Base-by-base conservation (phyloP, 306 rosid species). In the Myrica gale region DNA sequence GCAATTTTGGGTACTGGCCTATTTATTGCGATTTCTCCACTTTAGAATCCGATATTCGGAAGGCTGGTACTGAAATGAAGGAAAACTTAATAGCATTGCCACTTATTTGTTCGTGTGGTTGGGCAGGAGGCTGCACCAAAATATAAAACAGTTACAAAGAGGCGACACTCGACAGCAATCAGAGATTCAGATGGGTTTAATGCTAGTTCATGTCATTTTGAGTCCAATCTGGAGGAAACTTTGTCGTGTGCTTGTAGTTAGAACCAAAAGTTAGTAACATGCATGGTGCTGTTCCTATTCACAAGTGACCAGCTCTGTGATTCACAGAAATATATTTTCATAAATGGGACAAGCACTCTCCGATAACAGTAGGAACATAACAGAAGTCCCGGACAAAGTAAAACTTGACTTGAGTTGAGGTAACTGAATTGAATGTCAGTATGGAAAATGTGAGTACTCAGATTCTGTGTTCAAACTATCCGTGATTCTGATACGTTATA, bases 221-320 rank as follows among this genome's bases (percentile, higher is more conserved):
- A 32, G 97, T 94, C 94, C 92, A 91, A 50, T 91, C 89, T 48
- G 3, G 53, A 23, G 39, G 11, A 58, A 58, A 21, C 13, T 21
- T 11, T 9, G 39, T 58, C 65, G 17, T 48, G 16, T 48, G 16
- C 53, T 48, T 48, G 16, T 48, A 48, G 13, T 48, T 15, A 11
- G 4, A 48, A 11, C 13, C 53, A 11, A 15, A 48, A 2, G 37
- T 32, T 48, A 9, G 11, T 11, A 48, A 48, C 53, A 32, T 48
- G 42, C 72, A 4, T 16, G 56, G 37, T 32, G 37, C 37, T 32
- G 37, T 32, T 32, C 37, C 32, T 3, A 12, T 12, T 23, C 9
- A 9, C 43, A 16, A 47, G 68, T 76, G 76, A 63, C 71, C 21
- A 53, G 4, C 16, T 19, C 5, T 15, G 17, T 12, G 4, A 8